A percentile compares a stretch with the other conserved stretches of the same genome.
Evolutionary conservation across 1,284 basidiomycete genomes (phyloP).

Genomic region (Veloboletus limbatus): DNA sequence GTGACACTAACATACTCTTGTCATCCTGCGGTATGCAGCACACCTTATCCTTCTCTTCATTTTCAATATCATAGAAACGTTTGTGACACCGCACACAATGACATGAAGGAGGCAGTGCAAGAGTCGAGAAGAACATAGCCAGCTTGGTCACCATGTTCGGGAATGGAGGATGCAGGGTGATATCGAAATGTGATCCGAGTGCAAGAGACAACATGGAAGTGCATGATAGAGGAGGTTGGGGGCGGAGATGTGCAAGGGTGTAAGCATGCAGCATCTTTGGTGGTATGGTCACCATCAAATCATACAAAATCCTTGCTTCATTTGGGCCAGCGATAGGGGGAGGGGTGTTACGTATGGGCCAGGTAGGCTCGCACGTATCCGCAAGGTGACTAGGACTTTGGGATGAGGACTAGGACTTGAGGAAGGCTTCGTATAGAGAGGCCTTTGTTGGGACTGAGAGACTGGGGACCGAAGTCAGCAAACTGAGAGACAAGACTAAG

Average conservation of each 20-base stretch:
- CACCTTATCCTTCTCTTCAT: constrained; percentile 42
- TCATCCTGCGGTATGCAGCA: constrained; percentile 57
- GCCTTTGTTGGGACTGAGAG: too few relatives aligned
- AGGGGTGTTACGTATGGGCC: too few relatives aligned
- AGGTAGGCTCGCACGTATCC: too few relatives aligned
- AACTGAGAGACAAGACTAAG: too few relatives aligned
- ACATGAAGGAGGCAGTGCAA: constrained; percentile 60
- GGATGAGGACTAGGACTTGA: too few relatives aligned
- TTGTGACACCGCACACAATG: constrained; percentile 76
- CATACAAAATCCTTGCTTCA: constrained; percentile 39
- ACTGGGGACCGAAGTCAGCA: too few relatives aligned
- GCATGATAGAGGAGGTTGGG: constrained; percentile 17
- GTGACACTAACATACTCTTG: constrained; percentile 51
- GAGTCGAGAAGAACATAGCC: constrained; percentile 52
- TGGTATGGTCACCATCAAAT: constrained; percentile 58
- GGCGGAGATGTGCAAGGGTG: constrained; percentile 49
- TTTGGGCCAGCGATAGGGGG: constrained; percentile 12
- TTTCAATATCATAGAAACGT: constrained; percentile 56
- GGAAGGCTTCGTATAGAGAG: too few relatives aligned
- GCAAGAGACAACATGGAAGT: constrained; percentile 6
- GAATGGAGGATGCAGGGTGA: constrained; percentile 27
- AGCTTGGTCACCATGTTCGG: constrained; percentile 41
- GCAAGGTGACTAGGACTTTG: too few relatives aligned
- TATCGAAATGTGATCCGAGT: constrained; percentile 3
- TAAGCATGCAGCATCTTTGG: constrained; percentile 64